Evolutionary conservation across 345 rosid genomes (phyloP), one percentile per base, ranked within the genome.

Genomic region (Carallia pectinifolia): DNA sequence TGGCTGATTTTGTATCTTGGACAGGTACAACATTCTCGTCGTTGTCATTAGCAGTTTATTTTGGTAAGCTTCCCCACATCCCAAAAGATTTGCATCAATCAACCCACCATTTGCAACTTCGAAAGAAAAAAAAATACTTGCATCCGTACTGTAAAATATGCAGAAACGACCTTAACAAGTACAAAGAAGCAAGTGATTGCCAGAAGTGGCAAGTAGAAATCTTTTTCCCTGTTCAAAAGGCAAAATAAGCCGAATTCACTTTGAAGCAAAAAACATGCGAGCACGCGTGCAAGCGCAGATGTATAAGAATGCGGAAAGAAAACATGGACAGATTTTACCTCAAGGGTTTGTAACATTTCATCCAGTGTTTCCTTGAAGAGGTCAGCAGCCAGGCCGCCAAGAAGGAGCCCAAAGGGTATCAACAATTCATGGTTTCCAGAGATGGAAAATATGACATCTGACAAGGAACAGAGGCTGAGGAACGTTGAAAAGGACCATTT

Each of bases 41-140:
- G 6, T 30, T 44, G 37, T 23, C 53, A 34, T 15, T 2, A 47
- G 33, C 72, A 53, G 69, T 54, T 62, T 50, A 73, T 23, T 56
- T 70, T 19, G 30, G 19, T 47, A 52, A 62, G 62, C 54, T 61
- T 71, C 69, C 78, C 88, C 81, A 83, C 12, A 64, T 74, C 89
- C 88, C 23, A 82, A 40, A 83, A 68, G 68, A 66, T 75, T 79
- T 87, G 89, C 86, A 82, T 72, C 66, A 87, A 61, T 23, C 23
- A 23, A 23, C 29, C 86, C 91, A 18, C 89, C 89, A 72, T 87
- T 82, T 12, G 80, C 81, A 62, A 85, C 81, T 67, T 85, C 23
- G 85, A 67, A 74, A 64, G 65, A 85, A 80, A 4, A 36, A 36
- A 79, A 54, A 87, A 68, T 7, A 77, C 67, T 7, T 52, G 67